Evolutionary conservation across 176 grass and related monocot species (phyloP).

Genomic region (Zizania latifolia): DNA sequence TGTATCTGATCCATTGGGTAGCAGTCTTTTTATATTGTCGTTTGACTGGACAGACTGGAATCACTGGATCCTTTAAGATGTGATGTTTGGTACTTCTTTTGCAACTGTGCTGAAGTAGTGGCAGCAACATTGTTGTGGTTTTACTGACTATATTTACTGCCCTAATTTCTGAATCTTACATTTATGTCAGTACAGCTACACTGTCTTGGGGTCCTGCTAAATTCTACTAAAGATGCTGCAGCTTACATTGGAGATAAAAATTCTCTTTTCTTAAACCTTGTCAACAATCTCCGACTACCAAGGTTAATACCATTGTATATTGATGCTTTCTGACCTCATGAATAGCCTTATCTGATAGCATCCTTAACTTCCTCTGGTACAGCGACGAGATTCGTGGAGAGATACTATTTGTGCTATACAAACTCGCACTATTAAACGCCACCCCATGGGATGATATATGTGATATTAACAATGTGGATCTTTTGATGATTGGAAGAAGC

Average conservation of each 20-base stretch:
- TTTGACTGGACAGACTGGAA: conserved; percentile 9
- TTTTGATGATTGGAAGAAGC: conserved; percentile 33
- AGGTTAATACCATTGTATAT: conserved; percentile 46
- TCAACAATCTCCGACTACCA: conserved; percentile 64
- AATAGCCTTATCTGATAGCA: conserved; percentile 5
- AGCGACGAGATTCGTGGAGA: conserved; percentile 87
- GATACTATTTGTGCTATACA: conserved; percentile 84
- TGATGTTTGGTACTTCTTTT: conserved; percentile 26
- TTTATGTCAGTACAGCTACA: conserved; percentile 53
- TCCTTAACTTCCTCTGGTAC: conserved; percentile 41
- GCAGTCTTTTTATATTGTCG: conserved; percentile 3
- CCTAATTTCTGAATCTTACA: conserved; percentile 27
- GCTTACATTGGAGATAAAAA: conserved; percentile 57
- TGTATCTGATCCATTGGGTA: neutral
- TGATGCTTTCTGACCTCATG: neutral
- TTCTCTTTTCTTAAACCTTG: conserved; percentile 73
- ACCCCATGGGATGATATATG: conserved; percentile 65
- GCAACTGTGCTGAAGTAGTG: conserved; percentile 8
- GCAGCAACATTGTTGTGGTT: neutral
- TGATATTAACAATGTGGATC: conserved; percentile 32
- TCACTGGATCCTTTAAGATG: conserved; percentile 2
- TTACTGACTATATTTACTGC: conserved; percentile 16
- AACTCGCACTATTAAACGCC: conserved; percentile 54
- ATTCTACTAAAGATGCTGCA: conserved; percentile 49
- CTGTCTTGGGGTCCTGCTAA: conserved; percentile 71